Base-by-base conservation (phyloP, 129 eudicot genomes). In the Escallonia herrerae region DNA sequence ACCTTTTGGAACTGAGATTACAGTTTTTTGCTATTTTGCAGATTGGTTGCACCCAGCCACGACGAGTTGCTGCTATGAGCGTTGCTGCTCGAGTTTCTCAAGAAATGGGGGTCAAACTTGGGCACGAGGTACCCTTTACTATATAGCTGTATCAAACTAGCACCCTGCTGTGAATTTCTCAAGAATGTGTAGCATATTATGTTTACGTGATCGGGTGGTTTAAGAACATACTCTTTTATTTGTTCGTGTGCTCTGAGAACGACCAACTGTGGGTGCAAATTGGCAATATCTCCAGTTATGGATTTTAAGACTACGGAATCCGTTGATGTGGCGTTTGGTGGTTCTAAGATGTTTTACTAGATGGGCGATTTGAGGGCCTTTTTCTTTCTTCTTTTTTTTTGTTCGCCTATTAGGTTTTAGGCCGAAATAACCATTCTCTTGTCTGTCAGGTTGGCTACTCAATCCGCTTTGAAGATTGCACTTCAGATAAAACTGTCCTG, bases 41-140 rank as follows among this genome's bases (percentile, higher is more conserved):
- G 97, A 81, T 90, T 55, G 97, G 93, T 40, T 90, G 97, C 57
- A 90, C 97, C 12, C 97, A 90, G 62, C 97, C 97, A 6, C 85
- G 97, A 37, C 74, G 97, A 68, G 97, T 90, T 65, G 97, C 97
- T 72, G 97, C 97, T 40, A 90, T 90, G 97, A 90, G 97, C 71
- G 97, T 90, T 75, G 83, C 97, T 71, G 97, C 97, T 77, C 80
- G 97, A 67, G 97, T 90, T 54, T 82, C 97, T 69, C 89, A 90
- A 74, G 97, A 90, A 74, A 75, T 90, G 93, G 95, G 93, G 43
- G 95, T 87, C 60, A 90, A 90, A 76, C 93, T 90, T 70, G 97
- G 97, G 9, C 97, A 90, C 71, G 97, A 90, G 95, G 97, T 90
- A 67, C 57, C 40, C 39, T 68, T 72, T 43, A 43, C 43, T 15